Base-by-base conservation (phyloP, 2,329 filamentous ascomycete species). In the Sporothrix phasma region DNA sequence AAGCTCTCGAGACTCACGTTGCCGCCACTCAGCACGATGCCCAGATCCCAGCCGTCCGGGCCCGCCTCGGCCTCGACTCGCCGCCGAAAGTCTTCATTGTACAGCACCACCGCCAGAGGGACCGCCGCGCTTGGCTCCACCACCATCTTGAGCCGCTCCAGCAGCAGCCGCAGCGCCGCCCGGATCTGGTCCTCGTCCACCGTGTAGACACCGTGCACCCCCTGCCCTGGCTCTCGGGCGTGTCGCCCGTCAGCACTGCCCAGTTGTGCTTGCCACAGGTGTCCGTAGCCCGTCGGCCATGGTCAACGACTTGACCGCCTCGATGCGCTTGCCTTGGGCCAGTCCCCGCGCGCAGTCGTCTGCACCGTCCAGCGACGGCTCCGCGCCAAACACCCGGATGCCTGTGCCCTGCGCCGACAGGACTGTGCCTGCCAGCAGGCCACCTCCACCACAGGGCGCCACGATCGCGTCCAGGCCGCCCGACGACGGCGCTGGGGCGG, bases 271-370 rank as follows among this genome's bases (percentile, higher is more conserved):
- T 73, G 0, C 92, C 0, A 97, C 82, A 0, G 90, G 91, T 19
- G 92, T 96, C 29, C 93, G 81, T 72, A 97, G 76, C 0, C 93
- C 93, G 75, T 97, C 93, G 0, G 92, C 93, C 41, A 97, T 87
- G 0, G 93, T 97, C 17, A 93, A 79, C 0, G 87, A 85, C 69
- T 83, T 85, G 22, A 97, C 92, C 0, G 73, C 74, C 67, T 83
- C 78, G 45, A 97, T 81, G 13, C 92, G 81, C 69, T 76, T 69
- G 0, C 88, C 87, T 0, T 80, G 73, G 61, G 82, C 82, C 37
- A 93, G 81, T 0, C 90, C 90, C 2, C 90, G 79, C 66, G 85
- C 81, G 43, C 83, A 88, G 76, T 97, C 93, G 76, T 97, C 92
- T 0, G 86, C 92, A 58, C 91, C 92, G 71, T 95, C 76, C 72